Evolutionary conservation across 176 grass and related monocot species (phyloP).

Genomic region (Calamus simplicifolius): DNA sequence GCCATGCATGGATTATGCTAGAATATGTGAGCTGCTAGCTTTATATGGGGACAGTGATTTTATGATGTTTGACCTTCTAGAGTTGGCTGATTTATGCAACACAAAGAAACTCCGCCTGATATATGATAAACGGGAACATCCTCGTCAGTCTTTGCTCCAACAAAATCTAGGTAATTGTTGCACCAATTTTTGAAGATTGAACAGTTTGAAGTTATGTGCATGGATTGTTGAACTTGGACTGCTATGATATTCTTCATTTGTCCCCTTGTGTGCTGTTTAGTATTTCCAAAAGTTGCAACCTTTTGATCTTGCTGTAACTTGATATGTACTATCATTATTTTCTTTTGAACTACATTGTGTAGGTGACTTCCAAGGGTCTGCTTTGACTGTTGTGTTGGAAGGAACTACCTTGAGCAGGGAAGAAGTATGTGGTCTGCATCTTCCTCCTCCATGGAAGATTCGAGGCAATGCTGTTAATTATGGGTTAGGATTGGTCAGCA

Average conservation of each 20-base stretch:
- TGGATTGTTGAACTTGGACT: too few species aligned
- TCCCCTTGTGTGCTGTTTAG: too few species aligned
- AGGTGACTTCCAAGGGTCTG: slow-evolving; percentile 88
- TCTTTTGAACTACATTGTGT: not conserved
- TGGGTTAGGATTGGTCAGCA: slow-evolving; percentile 83
- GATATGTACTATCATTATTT: too few species aligned
- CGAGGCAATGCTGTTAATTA: slow-evolving; percentile 73
- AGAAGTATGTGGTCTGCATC: slow-evolving; percentile 81
- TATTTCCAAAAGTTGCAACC: too few species aligned
- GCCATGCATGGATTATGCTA: slow-evolving; percentile 79
- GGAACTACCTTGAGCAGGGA: slow-evolving; percentile 66
- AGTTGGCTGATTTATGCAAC: slow-evolving; percentile 88
- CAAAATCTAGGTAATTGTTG: slow-evolving; percentile 71
- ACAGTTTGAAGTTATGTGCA: too few species aligned
- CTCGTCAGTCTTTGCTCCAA: slow-evolving; percentile 81
- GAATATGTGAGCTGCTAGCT: slow-evolving; percentile 78
- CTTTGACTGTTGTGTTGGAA: slow-evolving; percentile 91
- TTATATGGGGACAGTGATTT: slow-evolving; percentile 83
- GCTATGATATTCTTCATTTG: too few species aligned
- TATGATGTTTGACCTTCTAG: slow-evolving; percentile 85
- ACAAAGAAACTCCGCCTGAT: slow-evolving; percentile 90
- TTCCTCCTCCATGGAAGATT: slow-evolving; percentile 89
- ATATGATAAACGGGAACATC: slow-evolving; percentile 94
- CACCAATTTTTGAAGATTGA: too few species aligned
- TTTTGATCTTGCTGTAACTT: too few species aligned